Percentiles rank a stretch among this genome's conserved stretches.
phyloP scores from a whole-genome alignment of 495 filamentous ascomycete species.

The Penicillium nucicola region DNA sequence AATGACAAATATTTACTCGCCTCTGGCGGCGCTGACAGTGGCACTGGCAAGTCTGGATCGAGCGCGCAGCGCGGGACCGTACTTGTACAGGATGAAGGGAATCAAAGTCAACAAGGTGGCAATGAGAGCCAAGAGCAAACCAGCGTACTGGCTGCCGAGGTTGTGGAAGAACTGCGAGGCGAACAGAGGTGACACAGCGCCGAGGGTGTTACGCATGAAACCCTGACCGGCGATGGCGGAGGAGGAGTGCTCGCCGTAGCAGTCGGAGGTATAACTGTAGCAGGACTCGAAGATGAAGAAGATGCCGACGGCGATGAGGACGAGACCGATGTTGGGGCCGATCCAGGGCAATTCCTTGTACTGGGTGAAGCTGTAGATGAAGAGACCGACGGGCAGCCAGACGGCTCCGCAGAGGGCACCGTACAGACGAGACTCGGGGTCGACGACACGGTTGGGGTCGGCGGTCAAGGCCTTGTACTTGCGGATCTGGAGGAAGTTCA shows the following conservation, averaged over 20 bases:
- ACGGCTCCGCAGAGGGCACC: conserved; percentile 62
- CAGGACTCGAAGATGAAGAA: conserved; percentile 47
- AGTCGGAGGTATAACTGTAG: conserved; percentile 43
- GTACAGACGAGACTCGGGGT: conserved; percentile 53
- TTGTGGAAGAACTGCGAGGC: conserved; percentile 48
- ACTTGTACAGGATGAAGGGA: conserved; percentile 41
- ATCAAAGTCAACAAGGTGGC: conserved; percentile 40
- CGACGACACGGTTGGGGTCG: conserved; percentile 52
- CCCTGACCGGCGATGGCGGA: conserved; percentile 49
- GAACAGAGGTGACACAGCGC: conserved; percentile 48
- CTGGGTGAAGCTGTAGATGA: conserved; percentile 78
- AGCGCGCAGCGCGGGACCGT: conserved; percentile 36
- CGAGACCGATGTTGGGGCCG: conserved; percentile 57
- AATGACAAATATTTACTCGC: neutral
- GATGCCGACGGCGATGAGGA: conserved; percentile 41
- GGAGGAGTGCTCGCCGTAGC: conserved; percentile 43
- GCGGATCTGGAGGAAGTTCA: conserved; percentile 54
- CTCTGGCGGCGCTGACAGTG: conserved; percentile 1
- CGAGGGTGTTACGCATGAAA: conserved; percentile 48
- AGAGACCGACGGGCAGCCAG: conserved; percentile 70
- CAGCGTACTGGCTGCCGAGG: conserved; percentile 42
- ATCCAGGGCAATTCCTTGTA: conserved; percentile 61
- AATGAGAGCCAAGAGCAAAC: conserved; percentile 38
- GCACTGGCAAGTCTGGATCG: conserved; percentile 31
- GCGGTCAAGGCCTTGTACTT: conserved; percentile 60